These are phyloP conservation scores for Puccinia polysora DNA, from an alignment of 1,284 basidiomycete species.

Conservation along the genomic window DNA sequence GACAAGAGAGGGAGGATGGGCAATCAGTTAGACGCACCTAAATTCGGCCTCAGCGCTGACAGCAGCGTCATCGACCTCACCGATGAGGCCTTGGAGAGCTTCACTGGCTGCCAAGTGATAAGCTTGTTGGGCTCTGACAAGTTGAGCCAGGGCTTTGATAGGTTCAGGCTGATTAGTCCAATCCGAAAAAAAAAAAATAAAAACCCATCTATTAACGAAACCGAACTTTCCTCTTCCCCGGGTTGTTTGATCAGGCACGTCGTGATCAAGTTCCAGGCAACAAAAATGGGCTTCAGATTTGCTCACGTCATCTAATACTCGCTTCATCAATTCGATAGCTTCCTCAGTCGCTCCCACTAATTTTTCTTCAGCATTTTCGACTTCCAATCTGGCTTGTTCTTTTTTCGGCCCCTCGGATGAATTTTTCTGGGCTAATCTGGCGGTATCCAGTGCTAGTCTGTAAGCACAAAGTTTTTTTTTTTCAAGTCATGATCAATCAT, in stretches of 20 bases:
- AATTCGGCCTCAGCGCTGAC: slow-evolving; percentile 26
- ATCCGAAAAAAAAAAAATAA: not conserved
- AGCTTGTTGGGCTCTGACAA: slow-evolving; percentile 67
- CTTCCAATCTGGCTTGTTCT: slow-evolving; percentile 47
- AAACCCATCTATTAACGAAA: not conserved
- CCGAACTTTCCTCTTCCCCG: not conserved
- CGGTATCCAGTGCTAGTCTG: slow-evolving; percentile 66
- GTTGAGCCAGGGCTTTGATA: slow-evolving; percentile 82
- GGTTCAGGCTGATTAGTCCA: slow-evolving; percentile 76
- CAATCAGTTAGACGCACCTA: slow-evolving; percentile 1
- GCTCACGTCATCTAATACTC: slow-evolving; percentile 51
- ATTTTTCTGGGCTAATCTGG: slow-evolving; percentile 60
- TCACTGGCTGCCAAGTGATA: slow-evolving; percentile 25
- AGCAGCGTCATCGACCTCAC: slow-evolving; percentile 27
- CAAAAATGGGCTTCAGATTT: too few species aligned
- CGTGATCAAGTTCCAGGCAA: too few species aligned
- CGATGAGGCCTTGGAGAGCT: slow-evolving; percentile 12
- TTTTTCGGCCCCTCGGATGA: slow-evolving; percentile 45
- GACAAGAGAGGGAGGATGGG: too few species aligned
- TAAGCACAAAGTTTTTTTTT: too few species aligned
- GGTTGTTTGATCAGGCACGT: too few species aligned
- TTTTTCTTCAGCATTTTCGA: slow-evolving; percentile 53
- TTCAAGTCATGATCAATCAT: too few species aligned
- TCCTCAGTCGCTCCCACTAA: slow-evolving; percentile 53
- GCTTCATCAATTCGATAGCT: slow-evolving; percentile 53